These are phyloP conservation scores for Leccinum griseonigrum DNA, from an alignment of 1,284 basidiomycete genomes.

Conservation along the genomic window DNA sequence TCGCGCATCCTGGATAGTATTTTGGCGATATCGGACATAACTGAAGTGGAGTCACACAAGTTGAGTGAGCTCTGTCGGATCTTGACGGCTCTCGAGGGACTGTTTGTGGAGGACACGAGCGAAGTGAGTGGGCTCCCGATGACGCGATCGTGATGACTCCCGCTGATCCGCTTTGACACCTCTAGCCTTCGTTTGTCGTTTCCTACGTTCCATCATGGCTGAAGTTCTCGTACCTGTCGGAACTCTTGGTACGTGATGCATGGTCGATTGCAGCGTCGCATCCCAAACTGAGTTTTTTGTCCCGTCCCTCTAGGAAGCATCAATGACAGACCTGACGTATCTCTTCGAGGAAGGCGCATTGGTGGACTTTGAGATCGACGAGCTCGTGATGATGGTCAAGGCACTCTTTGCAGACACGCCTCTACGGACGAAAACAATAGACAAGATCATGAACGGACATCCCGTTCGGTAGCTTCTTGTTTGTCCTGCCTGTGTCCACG, in stretches of 20 bases:
- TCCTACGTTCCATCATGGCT: slow-evolving; percentile 90
- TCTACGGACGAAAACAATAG: slow-evolving; percentile 76
- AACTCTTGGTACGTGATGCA: slow-evolving; percentile 68
- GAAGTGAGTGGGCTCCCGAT: slow-evolving; percentile 40
- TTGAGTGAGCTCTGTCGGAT: slow-evolving; percentile 82
- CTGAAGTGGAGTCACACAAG: slow-evolving; percentile 84
- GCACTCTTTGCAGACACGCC: slow-evolving; percentile 91
- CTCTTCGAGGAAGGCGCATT: slow-evolving; percentile 90
- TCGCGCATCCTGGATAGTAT: slow-evolving; percentile 72
- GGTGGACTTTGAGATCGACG: slow-evolving; percentile 86
- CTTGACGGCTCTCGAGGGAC: slow-evolving; percentile 73
- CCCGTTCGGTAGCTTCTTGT: slow-evolving; percentile 31
- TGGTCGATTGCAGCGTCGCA: not conserved
- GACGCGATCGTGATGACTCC: not conserved
- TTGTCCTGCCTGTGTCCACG: not conserved
- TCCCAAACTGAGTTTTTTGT: slow-evolving; percentile 2
- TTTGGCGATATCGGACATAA: slow-evolving; percentile 83
- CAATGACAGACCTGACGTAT: slow-evolving; percentile 92
- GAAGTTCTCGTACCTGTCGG: slow-evolving; percentile 90
- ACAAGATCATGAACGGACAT: slow-evolving; percentile 64
- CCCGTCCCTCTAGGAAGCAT: slow-evolving; percentile 65
- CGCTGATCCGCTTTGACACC: slow-evolving; percentile 5
- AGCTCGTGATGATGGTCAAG: slow-evolving; percentile 78
- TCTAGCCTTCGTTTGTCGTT: slow-evolving; percentile 65
- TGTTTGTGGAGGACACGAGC: slow-evolving; percentile 70